Percentiles rank a stretch among this genome's conserved stretches.
phyloP scores from a whole-genome alignment of 345 rosid genomes.

The Gossypium longicalyx region DNA sequence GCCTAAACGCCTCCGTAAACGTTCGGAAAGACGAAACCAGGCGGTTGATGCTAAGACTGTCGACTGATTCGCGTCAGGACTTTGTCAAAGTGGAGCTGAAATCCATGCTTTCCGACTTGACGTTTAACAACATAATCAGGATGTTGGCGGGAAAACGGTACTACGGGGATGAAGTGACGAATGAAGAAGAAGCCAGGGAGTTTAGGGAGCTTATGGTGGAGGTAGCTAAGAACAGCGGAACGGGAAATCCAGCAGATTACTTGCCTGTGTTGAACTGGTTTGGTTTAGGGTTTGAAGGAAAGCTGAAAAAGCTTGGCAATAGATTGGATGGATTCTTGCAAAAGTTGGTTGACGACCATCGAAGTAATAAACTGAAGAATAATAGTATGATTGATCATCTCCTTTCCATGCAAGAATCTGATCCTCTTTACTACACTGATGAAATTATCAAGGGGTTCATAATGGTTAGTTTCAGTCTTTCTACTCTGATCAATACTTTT shows the following conservation, averaged over 20 bases:
- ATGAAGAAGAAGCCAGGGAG: slow-evolving; percentile 35
- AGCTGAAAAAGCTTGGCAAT: slow-evolving; percentile 24
- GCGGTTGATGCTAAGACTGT: slow-evolving; percentile 32
- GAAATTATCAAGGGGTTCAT: slow-evolving; percentile 55
- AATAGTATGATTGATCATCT: slow-evolving; percentile 60
- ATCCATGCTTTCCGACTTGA: slow-evolving; percentile 32
- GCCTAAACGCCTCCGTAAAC: slow-evolving; percentile 30
- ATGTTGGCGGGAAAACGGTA: slow-evolving; percentile 59
- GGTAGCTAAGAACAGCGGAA: slow-evolving; percentile 11
- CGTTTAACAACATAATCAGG: slow-evolving; percentile 29
- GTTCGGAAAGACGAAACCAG: slow-evolving; percentile 45
- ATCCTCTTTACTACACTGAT: slow-evolving; percentile 49
- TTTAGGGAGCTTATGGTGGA: slow-evolving; percentile 30
- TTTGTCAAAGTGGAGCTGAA: slow-evolving; percentile 40
- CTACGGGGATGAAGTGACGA: slow-evolving; percentile 38
- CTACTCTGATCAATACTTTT: too few relatives aligned
- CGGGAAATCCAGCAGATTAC: slow-evolving; percentile 32
- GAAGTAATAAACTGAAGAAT: slow-evolving; percentile 20
- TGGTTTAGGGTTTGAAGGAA: slow-evolving; percentile 32
- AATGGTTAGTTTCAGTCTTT: slow-evolving; percentile 17
- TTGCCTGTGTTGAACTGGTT: slow-evolving; percentile 34
- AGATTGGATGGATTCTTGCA: slow-evolving; percentile 44
- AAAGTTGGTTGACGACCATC: slow-evolving; percentile 42
- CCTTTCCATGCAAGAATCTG: slow-evolving; percentile 43
- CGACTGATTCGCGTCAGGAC: slow-evolving; percentile 16